Conservation (phyloP, 257 asterid species). For the Penstemon barbatus region DNA sequence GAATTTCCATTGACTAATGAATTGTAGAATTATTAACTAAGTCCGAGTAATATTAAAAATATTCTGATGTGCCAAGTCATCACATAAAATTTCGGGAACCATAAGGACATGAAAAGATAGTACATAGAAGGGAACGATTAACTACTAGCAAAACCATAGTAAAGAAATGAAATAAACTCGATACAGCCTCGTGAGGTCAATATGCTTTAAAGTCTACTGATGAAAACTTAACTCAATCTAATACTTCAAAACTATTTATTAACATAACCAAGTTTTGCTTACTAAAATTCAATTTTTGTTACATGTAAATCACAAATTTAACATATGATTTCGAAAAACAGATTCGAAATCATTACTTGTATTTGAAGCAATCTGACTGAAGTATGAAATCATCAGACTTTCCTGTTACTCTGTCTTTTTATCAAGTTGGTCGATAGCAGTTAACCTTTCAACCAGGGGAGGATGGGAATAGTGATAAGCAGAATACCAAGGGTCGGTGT, state of each 20-base stretch:
- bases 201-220: constrained; percentile 2
- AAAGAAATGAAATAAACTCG: constrained; percentile 14
- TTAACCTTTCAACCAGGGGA: constrained; percentile 88
- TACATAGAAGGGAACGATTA: not conserved
- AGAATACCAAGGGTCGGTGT: constrained; percentile 93
- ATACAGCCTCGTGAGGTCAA: constrained; percentile 3
- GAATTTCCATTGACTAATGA: too few species aligned
- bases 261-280: constrained; percentile 19
- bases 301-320: constrained; percentile 6
- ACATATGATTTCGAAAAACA: constrained; percentile 13
- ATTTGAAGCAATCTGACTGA: constrained; percentile 16
- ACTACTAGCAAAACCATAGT: not conserved
- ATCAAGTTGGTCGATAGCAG: constrained; percentile 72
- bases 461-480: constrained; percentile 98
- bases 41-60: too few species aligned
- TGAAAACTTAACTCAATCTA: not conserved
- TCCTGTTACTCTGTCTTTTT: constrained; percentile 65
- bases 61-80: too few species aligned
- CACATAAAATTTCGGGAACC: too few species aligned
- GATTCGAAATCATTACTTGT: constrained; percentile 21
- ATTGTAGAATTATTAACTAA: too few species aligned
- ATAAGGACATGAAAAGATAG: not conserved
- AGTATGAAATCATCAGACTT: constrained; percentile 9
- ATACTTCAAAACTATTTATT: not conserved
- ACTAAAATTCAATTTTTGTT: constrained; percentile 12